phyloP scores from a whole-genome alignment of 257 asterid genomes.

The Ligustrum vulgare region DNA sequence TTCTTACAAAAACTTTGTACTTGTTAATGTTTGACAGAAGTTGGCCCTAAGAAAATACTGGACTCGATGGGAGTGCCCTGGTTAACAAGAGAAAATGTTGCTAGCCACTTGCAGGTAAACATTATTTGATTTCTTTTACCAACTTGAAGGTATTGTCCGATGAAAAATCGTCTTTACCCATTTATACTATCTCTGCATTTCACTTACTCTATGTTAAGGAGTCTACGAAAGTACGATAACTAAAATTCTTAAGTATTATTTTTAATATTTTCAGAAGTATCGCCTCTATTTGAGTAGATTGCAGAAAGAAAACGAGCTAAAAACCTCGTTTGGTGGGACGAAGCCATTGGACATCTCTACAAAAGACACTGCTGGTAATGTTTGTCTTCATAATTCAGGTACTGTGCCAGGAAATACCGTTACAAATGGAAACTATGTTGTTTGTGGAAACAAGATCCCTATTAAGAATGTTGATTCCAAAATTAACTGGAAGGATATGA shows the following conservation, averaged over 20 bases:
- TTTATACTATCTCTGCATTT: neutral
- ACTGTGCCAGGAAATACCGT: slow-evolving; percentile 27
- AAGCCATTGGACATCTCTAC: slow-evolving; percentile 39
- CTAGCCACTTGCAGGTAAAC: slow-evolving; percentile 88
- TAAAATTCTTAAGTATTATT: slow-evolving; percentile 20
- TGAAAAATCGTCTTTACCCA: neutral
- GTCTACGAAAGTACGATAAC: neutral
- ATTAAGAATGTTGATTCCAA: slow-evolving; percentile 39
- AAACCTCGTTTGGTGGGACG: slow-evolving; percentile 41
- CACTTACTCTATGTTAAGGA: neutral
- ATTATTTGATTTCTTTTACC: neutral
- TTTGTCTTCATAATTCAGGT: slow-evolving; percentile 32
- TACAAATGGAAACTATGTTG: slow-evolving; percentile 29
- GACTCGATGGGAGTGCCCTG: slow-evolving; percentile 88
- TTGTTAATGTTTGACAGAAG: slow-evolving; percentile 50
- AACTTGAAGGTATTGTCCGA: neutral
- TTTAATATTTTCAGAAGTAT: slow-evolving; percentile 62
- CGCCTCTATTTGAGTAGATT: slow-evolving; percentile 79
- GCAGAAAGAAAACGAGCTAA: slow-evolving; percentile 65
- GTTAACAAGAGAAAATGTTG: slow-evolving; percentile 88
- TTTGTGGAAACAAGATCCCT: slow-evolving; percentile 30
- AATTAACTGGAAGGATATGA: slow-evolving; percentile 29
- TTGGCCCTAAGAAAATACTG: slow-evolving; percentile 88
- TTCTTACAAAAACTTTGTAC: neutral
- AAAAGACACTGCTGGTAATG: slow-evolving; percentile 38